These are phyloP conservation scores for Karstenula rhodostoma DNA, from an alignment of 2,329 filamentous ascomycete genomes.

Conservation along the genomic window DNA sequence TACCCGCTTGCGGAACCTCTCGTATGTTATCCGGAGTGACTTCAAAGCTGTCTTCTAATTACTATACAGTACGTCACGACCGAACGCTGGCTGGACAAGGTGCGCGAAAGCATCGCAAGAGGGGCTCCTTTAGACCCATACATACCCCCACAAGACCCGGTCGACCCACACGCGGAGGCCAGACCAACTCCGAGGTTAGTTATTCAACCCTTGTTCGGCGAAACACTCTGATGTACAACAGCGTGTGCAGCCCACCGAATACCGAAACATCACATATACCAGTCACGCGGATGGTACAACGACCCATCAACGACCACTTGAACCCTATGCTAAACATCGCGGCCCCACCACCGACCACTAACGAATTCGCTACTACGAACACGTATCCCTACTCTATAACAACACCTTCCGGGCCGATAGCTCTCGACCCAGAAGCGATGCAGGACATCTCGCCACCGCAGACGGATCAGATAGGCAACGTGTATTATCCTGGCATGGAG, in stretches of 20 bases:
- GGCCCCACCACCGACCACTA: not conserved
- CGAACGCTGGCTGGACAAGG: conserved; percentile 42
- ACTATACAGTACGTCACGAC: conserved; percentile 33
- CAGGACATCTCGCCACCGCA: conserved; percentile 14
- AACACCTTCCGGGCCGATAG: not conserved
- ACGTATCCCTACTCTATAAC: conserved; percentile 11
- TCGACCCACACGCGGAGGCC: conserved; percentile 32
- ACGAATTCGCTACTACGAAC: not conserved
- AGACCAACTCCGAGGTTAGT: conserved; percentile 20
- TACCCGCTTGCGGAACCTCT: conserved; percentile 43
- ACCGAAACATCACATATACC: conserved; percentile 4
- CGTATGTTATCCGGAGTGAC: not conserved
- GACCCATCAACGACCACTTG: not conserved
- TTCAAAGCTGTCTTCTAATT: not conserved
- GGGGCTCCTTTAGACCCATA: conserved; percentile 37
- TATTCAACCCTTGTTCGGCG: conserved; percentile 18
- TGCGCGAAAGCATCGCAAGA: conserved; percentile 37
- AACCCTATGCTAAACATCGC: not conserved
- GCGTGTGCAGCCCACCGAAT: not conserved
- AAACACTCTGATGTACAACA: conserved; percentile 17
- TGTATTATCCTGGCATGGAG: conserved; percentile 23
- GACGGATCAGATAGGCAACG: conserved; percentile 21
- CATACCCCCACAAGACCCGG: conserved; percentile 40
- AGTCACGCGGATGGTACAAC: not conserved
- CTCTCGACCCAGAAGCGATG: not conserved